Conservation (phyloP, 768 basidiomycete species). For the Collybiopsis confluens region DNA sequence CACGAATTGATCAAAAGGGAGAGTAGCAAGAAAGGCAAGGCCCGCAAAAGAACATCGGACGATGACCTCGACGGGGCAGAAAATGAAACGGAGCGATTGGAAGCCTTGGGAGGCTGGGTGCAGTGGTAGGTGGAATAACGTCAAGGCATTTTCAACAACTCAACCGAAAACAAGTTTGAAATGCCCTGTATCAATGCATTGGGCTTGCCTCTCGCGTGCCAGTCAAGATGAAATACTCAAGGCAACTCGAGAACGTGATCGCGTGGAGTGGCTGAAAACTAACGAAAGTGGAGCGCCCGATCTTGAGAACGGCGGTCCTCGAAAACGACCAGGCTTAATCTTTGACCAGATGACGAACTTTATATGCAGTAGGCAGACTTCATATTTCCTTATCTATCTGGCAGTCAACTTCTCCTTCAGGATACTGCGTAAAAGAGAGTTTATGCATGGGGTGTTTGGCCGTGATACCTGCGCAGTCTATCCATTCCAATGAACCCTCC, state of each 20-base stretch:
- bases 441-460: slow-evolving; percentile 75
- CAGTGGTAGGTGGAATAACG: slow-evolving; percentile 52
- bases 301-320: slow-evolving; percentile 26
- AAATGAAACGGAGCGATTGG: slow-evolving; percentile 48
- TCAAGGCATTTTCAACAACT: neutral
- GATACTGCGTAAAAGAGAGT: slow-evolving; percentile 67
- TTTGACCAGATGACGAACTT: slow-evolving; percentile 70
- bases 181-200: slow-evolving; percentile 75
- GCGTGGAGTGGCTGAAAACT: slow-evolving; percentile 30
- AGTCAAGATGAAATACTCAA: slow-evolving; percentile 73
- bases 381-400: neutral
- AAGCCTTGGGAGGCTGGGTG: slow-evolving; percentile 73
- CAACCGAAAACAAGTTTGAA: slow-evolving; percentile 53
- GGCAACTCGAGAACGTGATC: slow-evolving; percentile 54
- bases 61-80: slow-evolving; percentile 52
- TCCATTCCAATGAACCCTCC: slow-evolving; percentile 13
- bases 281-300: slow-evolving; percentile 17
- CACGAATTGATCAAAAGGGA: slow-evolving; percentile 44
- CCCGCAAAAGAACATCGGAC: slow-evolving; percentile 36
- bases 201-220: slow-evolving; percentile 62
- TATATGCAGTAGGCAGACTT: slow-evolving; percentile 48
- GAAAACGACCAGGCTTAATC: slow-evolving; percentile 43
- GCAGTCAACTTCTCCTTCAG: slow-evolving; percentile 18
- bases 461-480: slow-evolving; percentile 34
- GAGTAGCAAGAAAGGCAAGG: slow-evolving; percentile 33